Conservation (phyloP, 768 basidiomycete genomes). For the Serendipita indica region DNA sequence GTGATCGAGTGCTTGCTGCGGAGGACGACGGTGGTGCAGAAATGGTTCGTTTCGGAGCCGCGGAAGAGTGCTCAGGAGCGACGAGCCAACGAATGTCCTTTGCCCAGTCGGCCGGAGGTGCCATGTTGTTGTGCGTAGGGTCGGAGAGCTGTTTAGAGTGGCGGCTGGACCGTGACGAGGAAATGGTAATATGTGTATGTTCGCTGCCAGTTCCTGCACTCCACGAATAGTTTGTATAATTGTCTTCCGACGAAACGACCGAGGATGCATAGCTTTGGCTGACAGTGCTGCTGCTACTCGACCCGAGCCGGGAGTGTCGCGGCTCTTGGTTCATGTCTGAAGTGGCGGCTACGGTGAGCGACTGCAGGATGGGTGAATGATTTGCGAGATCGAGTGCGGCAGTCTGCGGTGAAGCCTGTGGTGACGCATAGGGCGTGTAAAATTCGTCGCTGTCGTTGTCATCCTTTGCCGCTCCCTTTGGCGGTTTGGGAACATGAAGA, state of each 20-base stretch:
- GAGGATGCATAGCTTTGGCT: conserved; percentile 12
- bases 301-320: not conserved
- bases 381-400: conserved; percentile 15
- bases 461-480: conserved; percentile 12
- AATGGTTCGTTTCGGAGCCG: conserved; percentile 11
- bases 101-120: conserved; percentile 49
- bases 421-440: conserved; percentile 47
- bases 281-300: not conserved
- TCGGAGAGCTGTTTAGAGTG: conserved; percentile 2
- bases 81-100: conserved; percentile 54
- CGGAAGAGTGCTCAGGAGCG: conserved; percentile 18
- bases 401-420: conserved; percentile 34
- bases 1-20: conserved; percentile 27
- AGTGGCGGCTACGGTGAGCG: conserved; percentile 17
- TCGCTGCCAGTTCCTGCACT: conserved; percentile 1
- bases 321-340: not conserved
- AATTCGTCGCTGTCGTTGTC: conserved; percentile 37
- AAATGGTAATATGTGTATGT: not conserved
- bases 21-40: conserved; percentile 22
- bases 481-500: not conserved
- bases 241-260: conserved; percentile 20
- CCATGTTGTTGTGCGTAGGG: conserved; percentile 11
- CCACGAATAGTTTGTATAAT: conserved; percentile 4
- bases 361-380: not conserved
- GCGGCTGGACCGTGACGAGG: not conserved